A percentile compares a stretch with the other conserved stretches of the same genome.
Conservation (phyloP, 1,284 basidiomycete genomes). For the Austroboletus novae-zelandiae region DNA sequence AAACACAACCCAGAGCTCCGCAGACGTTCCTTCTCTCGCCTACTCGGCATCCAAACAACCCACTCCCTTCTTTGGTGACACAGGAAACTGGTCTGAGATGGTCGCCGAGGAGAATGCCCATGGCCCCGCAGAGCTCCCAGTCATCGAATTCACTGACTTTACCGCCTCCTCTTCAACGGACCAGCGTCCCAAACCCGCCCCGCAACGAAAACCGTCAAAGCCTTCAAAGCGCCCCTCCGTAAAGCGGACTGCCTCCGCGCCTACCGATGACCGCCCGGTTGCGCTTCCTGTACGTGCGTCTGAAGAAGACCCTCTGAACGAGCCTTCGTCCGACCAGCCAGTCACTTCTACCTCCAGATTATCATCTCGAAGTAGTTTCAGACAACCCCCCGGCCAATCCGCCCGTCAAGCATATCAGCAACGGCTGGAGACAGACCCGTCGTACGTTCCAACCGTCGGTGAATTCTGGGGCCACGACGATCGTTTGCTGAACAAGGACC, state of each 20-base stretch:
- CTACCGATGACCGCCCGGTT: slow-evolving; percentile 24
- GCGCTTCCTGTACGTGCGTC: slow-evolving; percentile 25
- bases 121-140: slow-evolving; percentile 63
- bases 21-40: slow-evolving; percentile 32
- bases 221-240: slow-evolving; percentile 30
- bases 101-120: slow-evolving; percentile 67
- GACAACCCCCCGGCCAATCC: slow-evolving; percentile 50
- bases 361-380: slow-evolving; percentile 21
- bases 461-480: slow-evolving; percentile 93
- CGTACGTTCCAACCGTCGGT: slow-evolving; percentile 82
- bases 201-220: slow-evolving; percentile 41
- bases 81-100: slow-evolving; percentile 76
- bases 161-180: slow-evolving; percentile 37
- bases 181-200: slow-evolving; percentile 26
- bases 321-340: slow-evolving; percentile 28
- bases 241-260: slow-evolving; percentile 30
- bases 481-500: slow-evolving; percentile 70
- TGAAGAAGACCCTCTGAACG: slow-evolving; percentile 24
- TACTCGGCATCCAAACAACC: slow-evolving; percentile 24
- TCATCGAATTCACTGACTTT: slow-evolving; percentile 77
- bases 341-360: slow-evolving; percentile 37
- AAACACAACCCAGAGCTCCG: slow-evolving; percentile 61
- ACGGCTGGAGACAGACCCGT: slow-evolving; percentile 75
- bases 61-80: slow-evolving; percentile 51
- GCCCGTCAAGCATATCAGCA: slow-evolving; percentile 77